These are phyloP conservation scores for Castanea mollissima DNA, from an alignment of 306 rosid species.

Conservation along the genomic window DNA sequence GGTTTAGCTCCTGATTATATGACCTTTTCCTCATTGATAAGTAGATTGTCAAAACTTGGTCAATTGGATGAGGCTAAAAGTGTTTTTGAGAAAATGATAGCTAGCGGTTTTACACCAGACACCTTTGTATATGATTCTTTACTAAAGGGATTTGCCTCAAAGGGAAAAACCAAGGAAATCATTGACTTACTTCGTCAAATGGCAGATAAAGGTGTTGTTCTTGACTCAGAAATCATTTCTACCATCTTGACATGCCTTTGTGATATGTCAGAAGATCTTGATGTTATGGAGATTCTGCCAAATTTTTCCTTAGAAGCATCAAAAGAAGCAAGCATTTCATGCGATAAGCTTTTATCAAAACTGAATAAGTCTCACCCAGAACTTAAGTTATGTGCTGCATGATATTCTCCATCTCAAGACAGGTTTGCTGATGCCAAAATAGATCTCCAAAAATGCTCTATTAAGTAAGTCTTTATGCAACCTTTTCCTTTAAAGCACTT, in stretches of 20 bases:
- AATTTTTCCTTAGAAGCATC: constrained; percentile 44
- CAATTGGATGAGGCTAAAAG: constrained; percentile 55
- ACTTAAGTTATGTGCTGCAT: constrained; percentile 36
- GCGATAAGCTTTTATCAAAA: constrained; percentile 49
- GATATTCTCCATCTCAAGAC: constrained; percentile 17
- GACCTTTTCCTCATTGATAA: constrained; percentile 65
- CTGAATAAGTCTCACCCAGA: constrained; percentile 53
- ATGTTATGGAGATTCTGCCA: constrained; percentile 57
- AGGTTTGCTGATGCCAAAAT: neutral
- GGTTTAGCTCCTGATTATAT: constrained; percentile 52
- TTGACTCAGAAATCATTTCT: constrained; percentile 57
- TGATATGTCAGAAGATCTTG: constrained; percentile 36
- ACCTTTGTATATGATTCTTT: constrained; percentile 62
- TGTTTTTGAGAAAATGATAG: constrained; percentile 60
- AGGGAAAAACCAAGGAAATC: constrained; percentile 48
- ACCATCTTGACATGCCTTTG: constrained; percentile 66
- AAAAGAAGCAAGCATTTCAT: constrained; percentile 40
- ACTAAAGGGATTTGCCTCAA: constrained; percentile 54
- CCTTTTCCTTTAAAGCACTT: constrained; percentile 2
- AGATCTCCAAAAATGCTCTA: neutral
- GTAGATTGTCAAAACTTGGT: constrained; percentile 57
- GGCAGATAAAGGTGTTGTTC: constrained; percentile 61
- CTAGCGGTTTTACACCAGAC: constrained; percentile 56
- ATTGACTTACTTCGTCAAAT: constrained; percentile 60
- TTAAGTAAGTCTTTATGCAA: constrained; percentile 30